Evolutionary conservation across 2,329 filamentous ascomycete species (phyloP).

Genomic region (Aureobasidium sp.): DNA sequence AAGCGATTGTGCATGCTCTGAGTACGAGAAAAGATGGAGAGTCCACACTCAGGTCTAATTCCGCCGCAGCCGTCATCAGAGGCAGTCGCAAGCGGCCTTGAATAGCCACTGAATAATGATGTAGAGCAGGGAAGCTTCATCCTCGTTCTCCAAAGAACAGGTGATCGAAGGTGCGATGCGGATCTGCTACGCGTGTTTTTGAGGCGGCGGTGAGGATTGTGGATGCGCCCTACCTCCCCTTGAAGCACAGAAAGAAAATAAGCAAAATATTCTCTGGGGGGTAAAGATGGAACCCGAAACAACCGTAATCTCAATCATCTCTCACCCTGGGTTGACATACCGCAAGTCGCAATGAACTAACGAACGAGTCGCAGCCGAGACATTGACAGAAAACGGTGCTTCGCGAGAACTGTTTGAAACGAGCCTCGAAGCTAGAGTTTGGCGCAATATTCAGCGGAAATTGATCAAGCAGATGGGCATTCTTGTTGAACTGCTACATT

Average conservation of each 20-base stretch:
- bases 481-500: background rate
- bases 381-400: constrained; percentile 8
- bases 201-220: constrained; percentile 4
- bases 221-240: background rate
- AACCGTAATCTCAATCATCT: background rate
- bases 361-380: background rate
- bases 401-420: background rate
- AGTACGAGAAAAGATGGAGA: constrained; percentile 8
- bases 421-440: background rate
- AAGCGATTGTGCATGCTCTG: constrained; percentile 14
- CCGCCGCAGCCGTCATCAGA: background rate
- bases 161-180: background rate
- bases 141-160: background rate
- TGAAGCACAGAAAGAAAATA: background rate
- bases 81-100: constrained; percentile 1
- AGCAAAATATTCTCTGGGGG: background rate
- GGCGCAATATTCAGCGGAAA: background rate
- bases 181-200: background rate
- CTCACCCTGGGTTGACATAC: background rate
- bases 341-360: background rate
- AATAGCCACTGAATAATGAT: background rate
- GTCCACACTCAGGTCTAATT: background rate
- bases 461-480: background rate
- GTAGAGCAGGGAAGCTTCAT: background rate
- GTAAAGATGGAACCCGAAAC: constrained; percentile 5